Conservation (phyloP, 1,284 basidiomycete genomes). For the Ceratobasidium papillatum region DNA sequence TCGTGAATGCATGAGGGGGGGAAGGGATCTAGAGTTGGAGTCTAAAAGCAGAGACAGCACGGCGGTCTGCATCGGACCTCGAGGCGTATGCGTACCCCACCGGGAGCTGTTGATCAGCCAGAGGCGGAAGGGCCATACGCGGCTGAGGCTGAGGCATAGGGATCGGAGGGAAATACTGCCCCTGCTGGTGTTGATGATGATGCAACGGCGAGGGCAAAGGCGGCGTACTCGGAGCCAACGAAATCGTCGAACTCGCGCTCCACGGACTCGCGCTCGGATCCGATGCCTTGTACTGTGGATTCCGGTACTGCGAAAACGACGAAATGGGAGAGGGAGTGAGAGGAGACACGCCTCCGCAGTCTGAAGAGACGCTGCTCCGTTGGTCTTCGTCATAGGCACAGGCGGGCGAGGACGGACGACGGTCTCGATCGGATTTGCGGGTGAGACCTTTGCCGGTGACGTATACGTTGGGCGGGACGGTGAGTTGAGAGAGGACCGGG, state of each 20-base stretch:
- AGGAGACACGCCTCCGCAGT: conserved; percentile 30
- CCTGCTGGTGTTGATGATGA: not conserved
- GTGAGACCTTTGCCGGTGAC: conserved; percentile 47
- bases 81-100: not conserved
- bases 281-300: not conserved
- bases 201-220: conserved; percentile 32
- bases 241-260: conserved; percentile 19
- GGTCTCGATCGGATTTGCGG: conserved; percentile 43
- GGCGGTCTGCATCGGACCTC: conserved; percentile 25
- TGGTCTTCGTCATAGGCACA: conserved; percentile 21
- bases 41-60: conserved; percentile 27
- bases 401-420: not conserved
- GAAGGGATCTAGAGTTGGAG: conserved; percentile 10
- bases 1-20: too few relatives aligned
- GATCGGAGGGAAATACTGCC: not conserved
- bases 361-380: conserved; percentile 18
- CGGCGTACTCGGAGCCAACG: conserved; percentile 23
- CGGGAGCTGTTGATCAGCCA: not conserved
- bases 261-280: conserved; percentile 32
- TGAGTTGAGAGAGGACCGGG: conserved; percentile 40
- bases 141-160: not conserved
- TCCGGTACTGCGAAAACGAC: conserved; percentile 30
- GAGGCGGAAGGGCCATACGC: not conserved
- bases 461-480: conserved; percentile 43
- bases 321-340: conserved; percentile 37